Evolutionary conservation across 345 rosid species (phyloP).

Genomic region (Salix dunnii): DNA sequence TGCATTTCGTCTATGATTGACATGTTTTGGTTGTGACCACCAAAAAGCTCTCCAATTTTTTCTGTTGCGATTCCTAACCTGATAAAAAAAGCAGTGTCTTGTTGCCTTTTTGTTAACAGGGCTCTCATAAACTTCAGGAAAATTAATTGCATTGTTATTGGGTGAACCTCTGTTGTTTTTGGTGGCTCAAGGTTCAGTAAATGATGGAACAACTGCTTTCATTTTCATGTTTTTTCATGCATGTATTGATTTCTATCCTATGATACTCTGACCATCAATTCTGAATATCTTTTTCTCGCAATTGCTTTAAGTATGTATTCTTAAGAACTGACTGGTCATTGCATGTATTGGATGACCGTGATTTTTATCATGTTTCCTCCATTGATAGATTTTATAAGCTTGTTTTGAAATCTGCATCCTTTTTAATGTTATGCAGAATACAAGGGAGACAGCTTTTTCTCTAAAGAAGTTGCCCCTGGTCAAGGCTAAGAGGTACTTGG

Average conservation of each 20-base stretch:
- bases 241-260: not conserved
- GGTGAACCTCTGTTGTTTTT: conserved; percentile 45
- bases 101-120: conserved; percentile 30
- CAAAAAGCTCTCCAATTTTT: not conserved
- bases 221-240: not conserved
- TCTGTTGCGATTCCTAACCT: conserved; percentile 11
- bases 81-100: conserved; percentile 36
- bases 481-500: conserved; percentile 94
- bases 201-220: conserved; percentile 25
- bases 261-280: not conserved
- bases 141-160: conserved; percentile 44
- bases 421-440: conserved; percentile 46
- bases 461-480: conserved; percentile 75
- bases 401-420: not conserved
- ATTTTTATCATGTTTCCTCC: not conserved
- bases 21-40: not conserved
- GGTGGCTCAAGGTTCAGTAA: conserved; percentile 49
- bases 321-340: not conserved
- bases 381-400: not conserved
- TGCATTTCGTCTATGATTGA: not conserved
- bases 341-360: not conserved
- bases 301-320: not conserved
- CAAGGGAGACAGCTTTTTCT: conserved; percentile 86
- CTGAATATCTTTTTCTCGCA: not conserved
- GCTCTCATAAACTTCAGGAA: conserved; percentile 33